A percentile compares a stretch with the other conserved stretches of the same genome.
Evolutionary conservation across 805 yeast genomes (phyloP).

Genomic region (Middelhovenomyces tepae): DNA sequence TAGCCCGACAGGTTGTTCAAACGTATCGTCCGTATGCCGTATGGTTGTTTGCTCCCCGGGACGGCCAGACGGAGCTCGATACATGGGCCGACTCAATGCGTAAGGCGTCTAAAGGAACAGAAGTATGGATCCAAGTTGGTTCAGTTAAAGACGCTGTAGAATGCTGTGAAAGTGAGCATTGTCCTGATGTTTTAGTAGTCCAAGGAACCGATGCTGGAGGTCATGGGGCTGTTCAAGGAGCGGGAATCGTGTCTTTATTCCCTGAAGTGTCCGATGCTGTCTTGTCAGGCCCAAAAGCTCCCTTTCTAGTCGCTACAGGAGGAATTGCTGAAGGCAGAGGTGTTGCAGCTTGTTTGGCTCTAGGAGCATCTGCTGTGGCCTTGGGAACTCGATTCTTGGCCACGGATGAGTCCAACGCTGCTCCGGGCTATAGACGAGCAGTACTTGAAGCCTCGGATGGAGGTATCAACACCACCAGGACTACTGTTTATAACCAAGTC

Average conservation of each 20-base stretch:
- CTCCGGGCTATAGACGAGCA: conserved; percentile 11
- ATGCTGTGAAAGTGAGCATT: no score
- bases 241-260: conserved; percentile 19
- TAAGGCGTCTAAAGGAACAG: no score
- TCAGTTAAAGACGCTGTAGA: no score
- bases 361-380: conserved; percentile 46
- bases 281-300: no score
- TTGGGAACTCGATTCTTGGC: conserved; percentile 46
- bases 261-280: conserved; percentile 16
- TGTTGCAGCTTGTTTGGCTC: conserved; percentile 26
- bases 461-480: no score
- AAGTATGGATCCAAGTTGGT: no score
- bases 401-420: conserved; percentile 25
- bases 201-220: conserved; percentile 65
- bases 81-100: no score
- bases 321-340: conserved; percentile 36
- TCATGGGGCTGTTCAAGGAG: conserved; percentile 44
- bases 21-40: no score
- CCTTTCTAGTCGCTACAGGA: conserved; percentile 44
- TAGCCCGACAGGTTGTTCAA: no score
- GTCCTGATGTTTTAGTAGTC: conserved; percentile 42
- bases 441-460: conserved; percentile 4
- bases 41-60: no score
- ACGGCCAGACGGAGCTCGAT: no score
- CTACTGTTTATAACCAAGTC: no score